phyloP scores from a whole-genome alignment of 768 basidiomycete species.

The Auricularia sp. region DNA sequence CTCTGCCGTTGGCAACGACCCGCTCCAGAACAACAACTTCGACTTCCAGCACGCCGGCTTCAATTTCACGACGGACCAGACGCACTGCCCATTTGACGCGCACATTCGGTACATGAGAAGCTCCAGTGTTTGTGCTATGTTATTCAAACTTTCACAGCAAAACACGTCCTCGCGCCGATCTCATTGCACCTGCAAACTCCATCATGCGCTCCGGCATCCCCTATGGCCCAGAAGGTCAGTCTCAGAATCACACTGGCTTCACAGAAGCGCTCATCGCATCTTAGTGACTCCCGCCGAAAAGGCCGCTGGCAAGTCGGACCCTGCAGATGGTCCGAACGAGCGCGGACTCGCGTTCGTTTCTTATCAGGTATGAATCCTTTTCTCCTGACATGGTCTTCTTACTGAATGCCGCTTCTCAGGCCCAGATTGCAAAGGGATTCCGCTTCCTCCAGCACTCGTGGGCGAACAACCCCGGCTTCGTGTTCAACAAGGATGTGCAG shows the following conservation, averaged over 20 bases:
- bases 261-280: background rate
- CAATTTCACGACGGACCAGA: slow-evolving; percentile 1
- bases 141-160: background rate
- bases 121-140: background rate
- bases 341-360: slow-evolving; percentile 2
- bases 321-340: background rate
- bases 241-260: background rate
- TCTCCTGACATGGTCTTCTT: background rate
- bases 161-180: slow-evolving; percentile 5
- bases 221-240: background rate
- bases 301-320: background rate
- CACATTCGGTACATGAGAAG: background rate
- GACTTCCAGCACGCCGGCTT: slow-evolving; percentile 7
- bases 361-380: background rate
- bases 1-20: background rate
- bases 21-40: slow-evolving; percentile 6
- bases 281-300: background rate
- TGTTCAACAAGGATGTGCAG: background rate
- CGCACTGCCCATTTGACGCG: slow-evolving; percentile 5
- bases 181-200: slow-evolving; percentile 2
- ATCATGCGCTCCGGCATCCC: slow-evolving; percentile 8
- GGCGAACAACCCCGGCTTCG: slow-evolving; percentile 1
- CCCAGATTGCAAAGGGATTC: slow-evolving; percentile 2
- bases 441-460: slow-evolving; percentile 4
- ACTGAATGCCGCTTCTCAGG: background rate